Base-by-base conservation (phyloP, 768 basidiomycete species). In the Tylopilus sp. region DNA sequence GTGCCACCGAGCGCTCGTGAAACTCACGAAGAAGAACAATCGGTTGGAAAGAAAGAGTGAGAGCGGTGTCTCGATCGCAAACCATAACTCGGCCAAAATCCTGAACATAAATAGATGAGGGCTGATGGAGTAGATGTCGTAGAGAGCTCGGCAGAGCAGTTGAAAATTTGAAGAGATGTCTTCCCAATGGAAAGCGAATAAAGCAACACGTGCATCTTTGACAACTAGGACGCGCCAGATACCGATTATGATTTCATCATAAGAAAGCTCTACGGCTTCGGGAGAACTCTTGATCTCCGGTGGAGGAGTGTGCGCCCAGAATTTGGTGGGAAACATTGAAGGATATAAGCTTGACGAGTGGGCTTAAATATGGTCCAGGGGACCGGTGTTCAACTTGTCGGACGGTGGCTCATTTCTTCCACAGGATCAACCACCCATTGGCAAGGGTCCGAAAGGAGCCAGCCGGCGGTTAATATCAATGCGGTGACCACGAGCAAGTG, bases 171-270 rank as follows among this genome's bases (percentile, higher is more conserved):
- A 35, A 3, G 44, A 35, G 22, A 60, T 2, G 22, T 38, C 17
- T 13, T 50, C 35, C 53, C 50, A 62, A 17, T 44, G 40, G 28
- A 62, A 30, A 22, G 46, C 45, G 31, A 57, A 45, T 3, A 52
- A 20, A 13, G 30, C 38, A n/a, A 52, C 48, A 12, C 13, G n/a
- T 11, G 44, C 35, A 18, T 60, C 53, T 9, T 60, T 56, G 18
- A 45, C 18, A 15, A 66, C 31, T 8, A 62, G 47, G 30, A 67
- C 22, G 17, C 63, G 65, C 64, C 64, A 66, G 26, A 66, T 47
- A 11, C 64, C 64, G 26, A 66, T 50, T 6, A 9, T 40, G 26
- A 55, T 41, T 35, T 66, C 64, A 4, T 55, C 38, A 15, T 50
- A 55, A 11, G 38, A 20, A 25, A 11, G 10, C 5, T 58, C 47